These are phyloP conservation scores for Venturia aucupariae DNA, from an alignment of 2,329 filamentous ascomycete species.

Conservation along the genomic window DNA sequence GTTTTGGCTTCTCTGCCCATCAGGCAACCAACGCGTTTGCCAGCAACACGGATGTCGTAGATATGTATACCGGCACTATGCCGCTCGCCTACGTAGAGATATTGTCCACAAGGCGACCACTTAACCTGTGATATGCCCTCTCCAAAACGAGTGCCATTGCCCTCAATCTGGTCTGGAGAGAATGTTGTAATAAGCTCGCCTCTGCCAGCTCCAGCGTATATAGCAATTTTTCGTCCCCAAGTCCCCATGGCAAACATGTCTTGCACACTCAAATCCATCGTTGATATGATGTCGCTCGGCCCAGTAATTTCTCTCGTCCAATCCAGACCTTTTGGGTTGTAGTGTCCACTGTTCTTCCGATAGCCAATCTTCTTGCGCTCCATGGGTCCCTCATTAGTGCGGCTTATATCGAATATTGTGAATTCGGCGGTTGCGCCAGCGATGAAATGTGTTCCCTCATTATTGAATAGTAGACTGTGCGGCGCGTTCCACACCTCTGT, in stretches of 20 bases:
- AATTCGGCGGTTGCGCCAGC: conserved; percentile 47
- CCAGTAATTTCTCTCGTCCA: conserved; percentile 35
- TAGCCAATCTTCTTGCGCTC: background rate
- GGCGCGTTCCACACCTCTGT: conserved; percentile 50
- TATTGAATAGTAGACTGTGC: conserved; percentile 44
- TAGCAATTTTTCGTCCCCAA: conserved; percentile 44
- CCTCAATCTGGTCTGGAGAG: conserved; percentile 23
- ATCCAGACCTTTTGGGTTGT: conserved; percentile 17
- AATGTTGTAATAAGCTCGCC: conserved; percentile 45
- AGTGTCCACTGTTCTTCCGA: conserved; percentile 3
- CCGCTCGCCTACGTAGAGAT: conserved; percentile 50
- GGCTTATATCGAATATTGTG: conserved; percentile 26
- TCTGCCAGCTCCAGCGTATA: conserved; percentile 43
- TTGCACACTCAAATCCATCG: conserved; percentile 40
- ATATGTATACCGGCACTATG: conserved; percentile 46
- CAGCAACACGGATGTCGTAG: conserved; percentile 50
- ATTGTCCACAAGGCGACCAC: conserved; percentile 50
- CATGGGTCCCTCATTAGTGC: conserved; percentile 2
- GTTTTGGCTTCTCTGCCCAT: conserved; percentile 35
- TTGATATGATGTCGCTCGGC: conserved; percentile 42
- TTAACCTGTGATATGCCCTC: conserved; percentile 46
- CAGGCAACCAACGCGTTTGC: conserved; percentile 42
- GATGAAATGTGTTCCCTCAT: conserved; percentile 42
- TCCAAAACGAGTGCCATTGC: conserved; percentile 29
- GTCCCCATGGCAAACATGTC: conserved; percentile 48